Base-by-base conservation (phyloP, 176 grass and related monocot species). In the Ananas comosus region DNA sequence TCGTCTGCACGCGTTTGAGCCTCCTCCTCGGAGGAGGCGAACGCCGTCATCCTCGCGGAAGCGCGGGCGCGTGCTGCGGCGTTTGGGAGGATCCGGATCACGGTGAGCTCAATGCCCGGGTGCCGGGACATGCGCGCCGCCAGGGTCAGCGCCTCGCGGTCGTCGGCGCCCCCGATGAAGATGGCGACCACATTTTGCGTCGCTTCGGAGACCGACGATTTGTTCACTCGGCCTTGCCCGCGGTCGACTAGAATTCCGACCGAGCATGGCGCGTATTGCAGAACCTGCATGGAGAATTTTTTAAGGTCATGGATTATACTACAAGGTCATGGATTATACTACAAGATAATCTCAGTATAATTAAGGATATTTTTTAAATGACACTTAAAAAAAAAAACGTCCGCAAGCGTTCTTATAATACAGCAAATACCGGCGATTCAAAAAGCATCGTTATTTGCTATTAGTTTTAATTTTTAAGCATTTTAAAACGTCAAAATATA, bases 131-230 rank as follows among this genome's bases (percentile, higher is more conserved):
- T 84, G 1, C 82, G 51, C 0, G 76, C 57, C 13, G 90, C 86
- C 64, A 94, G 51, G 53, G 90, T 86, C 4, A 94, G 69, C 1
- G 86, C 90, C 80, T 94, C 90, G 3, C 90, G 80, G 71, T 94
- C 86, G 48, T 94, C 86, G 0, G 80, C 64, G 59, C 86, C 90
- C 57, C 90, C 90, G 74, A 94, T 94, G 86, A 94, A 89, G 9
- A 94, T 72, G 8, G 86, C 83, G 51, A 70, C 78, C 52, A 81
- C 12, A 12, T 73, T 71, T 51, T 77, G 64, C 2, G 56, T 12
- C 3, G 56, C 74, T 3, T 70, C 54, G 8, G 80, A 57, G 11
- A 53, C 13, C 0, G 66, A 53, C 11, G 68, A 6, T 12, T 52
- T 49, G 28, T 25, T 82, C 13, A 27, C 11, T 48, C 64, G 52